Percentiles rank a stretch among this genome's conserved stretches.
These are phyloP conservation scores for Fusarium devonianum DNA, from an alignment of 2,329 filamentous ascomycete species.

Conservation along the genomic window DNA sequence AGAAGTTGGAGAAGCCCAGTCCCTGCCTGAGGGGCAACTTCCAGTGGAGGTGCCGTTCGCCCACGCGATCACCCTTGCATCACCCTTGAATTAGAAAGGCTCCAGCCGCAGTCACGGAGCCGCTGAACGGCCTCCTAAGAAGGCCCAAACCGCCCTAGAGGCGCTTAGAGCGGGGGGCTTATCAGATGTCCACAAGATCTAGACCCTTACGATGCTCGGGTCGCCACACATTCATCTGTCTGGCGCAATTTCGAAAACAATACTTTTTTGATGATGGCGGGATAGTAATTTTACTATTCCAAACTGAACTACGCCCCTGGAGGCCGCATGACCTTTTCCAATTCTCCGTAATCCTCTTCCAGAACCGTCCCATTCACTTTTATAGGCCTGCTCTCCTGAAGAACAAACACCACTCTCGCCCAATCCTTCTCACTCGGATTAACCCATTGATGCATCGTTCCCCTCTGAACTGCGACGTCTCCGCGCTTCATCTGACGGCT, in stretches of 20 bases:
- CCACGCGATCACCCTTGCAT: slow-evolving; percentile 36
- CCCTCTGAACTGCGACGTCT: slow-evolving; percentile 64
- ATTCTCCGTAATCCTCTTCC: slow-evolving; percentile 25
- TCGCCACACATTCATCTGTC: no score
- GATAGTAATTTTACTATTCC: no score
- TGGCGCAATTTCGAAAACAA: no score
- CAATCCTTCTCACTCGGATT: slow-evolving; percentile 54
- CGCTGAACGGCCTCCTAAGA: no score
- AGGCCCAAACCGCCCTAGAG: neutral
- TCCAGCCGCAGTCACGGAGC: no score
- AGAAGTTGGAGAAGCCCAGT: slow-evolving; percentile 15
- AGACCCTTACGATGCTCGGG: no score
- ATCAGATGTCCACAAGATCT: neutral
- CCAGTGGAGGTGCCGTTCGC: slow-evolving; percentile 28
- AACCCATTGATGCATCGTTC: slow-evolving; percentile 63
- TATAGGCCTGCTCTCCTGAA: slow-evolving; percentile 38
- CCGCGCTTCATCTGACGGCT: slow-evolving; percentile 52
- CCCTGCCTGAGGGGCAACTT: slow-evolving; percentile 25
- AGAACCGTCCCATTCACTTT: slow-evolving; percentile 17
- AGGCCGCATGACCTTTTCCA: slow-evolving; percentile 18
- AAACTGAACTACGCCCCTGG: neutral
- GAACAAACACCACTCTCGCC: slow-evolving; percentile 54
- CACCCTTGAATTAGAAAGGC: no score
- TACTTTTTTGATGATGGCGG: no score
- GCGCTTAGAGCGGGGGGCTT: neutral